These are phyloP conservation scores for Leptographium procerum DNA, from an alignment of 2,329 filamentous ascomycete genomes.

Conservation along the genomic window DNA sequence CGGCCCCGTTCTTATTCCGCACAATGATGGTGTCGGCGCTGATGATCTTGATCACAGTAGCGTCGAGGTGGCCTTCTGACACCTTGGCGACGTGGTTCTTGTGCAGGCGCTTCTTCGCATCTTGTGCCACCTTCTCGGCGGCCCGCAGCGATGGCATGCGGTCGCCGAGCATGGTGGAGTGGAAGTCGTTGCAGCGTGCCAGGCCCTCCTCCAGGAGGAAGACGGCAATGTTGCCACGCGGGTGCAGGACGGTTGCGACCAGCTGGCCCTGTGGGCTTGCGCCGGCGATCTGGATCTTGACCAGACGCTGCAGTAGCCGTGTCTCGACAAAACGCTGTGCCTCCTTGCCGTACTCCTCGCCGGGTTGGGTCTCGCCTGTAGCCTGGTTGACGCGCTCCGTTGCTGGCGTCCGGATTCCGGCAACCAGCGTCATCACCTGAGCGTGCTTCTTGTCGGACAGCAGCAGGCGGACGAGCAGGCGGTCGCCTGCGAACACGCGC, in stretches of 20 bases:
- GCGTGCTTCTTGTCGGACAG: conserved; percentile 74
- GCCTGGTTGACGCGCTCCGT: conserved; percentile 73
- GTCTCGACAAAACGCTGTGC: conserved; percentile 79
- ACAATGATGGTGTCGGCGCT: conserved; percentile 83
- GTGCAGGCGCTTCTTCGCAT: conserved; percentile 66
- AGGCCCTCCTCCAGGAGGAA: conserved; percentile 83
- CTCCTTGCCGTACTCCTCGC: conserved; percentile 83
- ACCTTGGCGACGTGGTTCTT: conserved; percentile 67
- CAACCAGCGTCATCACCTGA: conserved; percentile 79
- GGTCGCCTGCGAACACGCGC: conserved; percentile 82
- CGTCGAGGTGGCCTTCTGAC: conserved; percentile 58
- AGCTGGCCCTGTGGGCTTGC: conserved; percentile 83
- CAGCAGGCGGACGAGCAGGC: conserved; percentile 72
- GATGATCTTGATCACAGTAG: conserved; percentile 72
- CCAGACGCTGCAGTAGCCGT: conserved; percentile 73
- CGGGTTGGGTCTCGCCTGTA: conserved; percentile 69
- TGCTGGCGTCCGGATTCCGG: conserved; percentile 80
- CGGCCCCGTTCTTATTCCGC: conserved; percentile 69
- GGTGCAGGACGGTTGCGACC: conserved; percentile 79
- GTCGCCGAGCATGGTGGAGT: conserved; percentile 79
- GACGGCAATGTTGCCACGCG: conserved; percentile 82
- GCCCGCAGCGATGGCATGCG: conserved; percentile 79
- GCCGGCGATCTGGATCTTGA: conserved; percentile 74
- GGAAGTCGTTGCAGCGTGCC: conserved; percentile 87
- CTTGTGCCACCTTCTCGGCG: conserved; percentile 77